Percentiles rank a stretch among this genome's conserved stretches.
Conservation (phyloP, 768 basidiomycete genomes). For the Lactifluus pinguis region DNA sequence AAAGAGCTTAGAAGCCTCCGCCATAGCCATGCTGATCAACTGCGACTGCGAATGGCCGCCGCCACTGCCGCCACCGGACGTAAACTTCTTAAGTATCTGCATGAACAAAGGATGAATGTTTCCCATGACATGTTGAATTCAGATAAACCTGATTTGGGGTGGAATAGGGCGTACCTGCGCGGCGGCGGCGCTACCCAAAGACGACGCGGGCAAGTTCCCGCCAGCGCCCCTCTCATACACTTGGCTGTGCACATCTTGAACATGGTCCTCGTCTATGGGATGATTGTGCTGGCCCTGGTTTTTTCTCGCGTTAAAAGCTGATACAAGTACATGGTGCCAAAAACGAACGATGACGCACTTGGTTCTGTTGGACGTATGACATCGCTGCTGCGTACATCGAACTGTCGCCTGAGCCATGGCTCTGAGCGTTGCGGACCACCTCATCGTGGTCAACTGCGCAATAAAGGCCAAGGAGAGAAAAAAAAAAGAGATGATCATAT, state of each 20-base stretch:
- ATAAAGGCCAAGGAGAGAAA: background rate
- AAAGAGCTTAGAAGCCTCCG: slow-evolving; percentile 67
- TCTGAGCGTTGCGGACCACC: slow-evolving; percentile 46
- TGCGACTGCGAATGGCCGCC: slow-evolving; percentile 43
- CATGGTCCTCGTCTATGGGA: slow-evolving; percentile 59
- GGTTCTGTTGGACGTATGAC: slow-evolving; percentile 41
- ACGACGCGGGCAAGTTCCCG: slow-evolving; percentile 44
- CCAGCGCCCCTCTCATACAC: slow-evolving; percentile 51
- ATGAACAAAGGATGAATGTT: background rate
- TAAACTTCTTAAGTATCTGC: slow-evolving; percentile 61
- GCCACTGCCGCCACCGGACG: slow-evolving; percentile 35
- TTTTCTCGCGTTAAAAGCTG: background rate
- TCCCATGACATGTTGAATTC: background rate
- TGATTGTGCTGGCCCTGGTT: slow-evolving; percentile 42
- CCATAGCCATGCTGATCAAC: slow-evolving; percentile 82
- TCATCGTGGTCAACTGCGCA: slow-evolving; percentile 53
- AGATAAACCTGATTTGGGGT: too few relatives aligned
- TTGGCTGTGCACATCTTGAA: slow-evolving; percentile 49
- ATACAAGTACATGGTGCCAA: background rate
- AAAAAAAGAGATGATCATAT: background rate
- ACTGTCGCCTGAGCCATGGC: slow-evolving; percentile 47
- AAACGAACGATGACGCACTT: slow-evolving; percentile 37
- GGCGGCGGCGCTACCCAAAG: slow-evolving; percentile 72
- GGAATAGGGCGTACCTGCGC: slow-evolving; percentile 40
- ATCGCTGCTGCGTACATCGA: slow-evolving; percentile 51